phyloP scores from a whole-genome alignment of 192 early-diverging fungal genomes.

The Backusella westeae region DNA sequence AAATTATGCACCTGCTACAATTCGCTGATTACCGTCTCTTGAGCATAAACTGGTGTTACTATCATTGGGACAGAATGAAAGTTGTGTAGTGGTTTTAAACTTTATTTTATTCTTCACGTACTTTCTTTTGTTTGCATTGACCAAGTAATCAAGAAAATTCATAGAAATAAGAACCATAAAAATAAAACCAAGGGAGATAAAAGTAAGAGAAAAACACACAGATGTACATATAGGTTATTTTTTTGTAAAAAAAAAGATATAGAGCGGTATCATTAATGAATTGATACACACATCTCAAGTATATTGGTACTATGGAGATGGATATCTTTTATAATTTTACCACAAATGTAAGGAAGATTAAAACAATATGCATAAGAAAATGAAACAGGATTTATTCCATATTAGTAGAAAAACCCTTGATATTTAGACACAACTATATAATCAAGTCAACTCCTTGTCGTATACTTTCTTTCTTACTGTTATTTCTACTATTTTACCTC shows the following conservation, averaged over 20 bases:
- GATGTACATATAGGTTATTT: neutral
- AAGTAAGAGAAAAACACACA: neutral
- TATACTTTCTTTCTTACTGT: neutral
- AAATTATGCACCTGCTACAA: neutral
- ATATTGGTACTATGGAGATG: neutral
- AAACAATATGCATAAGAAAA: neutral
- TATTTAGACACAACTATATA: neutral
- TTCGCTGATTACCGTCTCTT: neutral
- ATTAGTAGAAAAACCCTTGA: conserved; percentile 4
- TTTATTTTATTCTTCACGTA: neutral
- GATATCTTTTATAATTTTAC: neutral
- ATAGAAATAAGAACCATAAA: neutral
- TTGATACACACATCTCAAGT: no score
- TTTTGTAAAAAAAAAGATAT: neutral
- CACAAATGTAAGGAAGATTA: neutral
- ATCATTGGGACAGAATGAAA: neutral
- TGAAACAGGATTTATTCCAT: conserved; percentile 1
- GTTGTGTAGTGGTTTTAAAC: neutral
- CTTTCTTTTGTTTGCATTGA: neutral
- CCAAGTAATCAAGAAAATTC: neutral
- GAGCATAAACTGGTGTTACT: neutral
- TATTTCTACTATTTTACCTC: neutral
- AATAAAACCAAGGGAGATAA: no score
- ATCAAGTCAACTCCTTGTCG: conserved; percentile 6
- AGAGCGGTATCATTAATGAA: neutral